Percentiles rank a stretch among this genome's conserved stretches.
Evolutionary conservation across 2,329 filamentous ascomycete species (phyloP).

Genomic region (Hawksworthiomyces lignivorus): DNA sequence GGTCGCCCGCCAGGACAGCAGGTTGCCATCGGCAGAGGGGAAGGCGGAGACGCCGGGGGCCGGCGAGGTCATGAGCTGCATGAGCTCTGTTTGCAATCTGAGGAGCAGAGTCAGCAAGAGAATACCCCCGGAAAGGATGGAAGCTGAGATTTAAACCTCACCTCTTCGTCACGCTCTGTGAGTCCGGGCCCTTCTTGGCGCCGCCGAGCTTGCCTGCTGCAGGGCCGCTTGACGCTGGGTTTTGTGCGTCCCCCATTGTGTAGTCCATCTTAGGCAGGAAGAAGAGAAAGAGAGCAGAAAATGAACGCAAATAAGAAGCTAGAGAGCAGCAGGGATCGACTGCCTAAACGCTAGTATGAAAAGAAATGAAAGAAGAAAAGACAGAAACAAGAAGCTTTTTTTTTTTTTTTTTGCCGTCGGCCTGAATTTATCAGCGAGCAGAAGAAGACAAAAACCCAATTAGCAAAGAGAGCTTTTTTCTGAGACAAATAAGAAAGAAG

Average conservation of each 20-base stretch:
- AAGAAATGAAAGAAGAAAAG: constrained; percentile 1
- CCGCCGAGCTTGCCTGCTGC: constrained; percentile 57
- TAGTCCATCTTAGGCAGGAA: constrained; percentile 6
- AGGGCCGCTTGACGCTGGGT: constrained; percentile 54
- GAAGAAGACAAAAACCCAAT: constrained; percentile 1
- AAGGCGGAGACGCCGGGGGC: constrained; percentile 94
- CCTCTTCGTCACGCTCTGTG: constrained; percentile 73
- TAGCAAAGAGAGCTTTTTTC: not conserved
- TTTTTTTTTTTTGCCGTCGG: constrained; percentile 3
- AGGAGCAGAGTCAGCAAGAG: too few relatives aligned
- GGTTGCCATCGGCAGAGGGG: constrained; percentile 80
- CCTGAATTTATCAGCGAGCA: not conserved
- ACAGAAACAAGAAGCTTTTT: constrained; percentile 5
- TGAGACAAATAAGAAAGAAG: constrained; percentile 6
- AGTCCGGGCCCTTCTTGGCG: constrained; percentile 52
- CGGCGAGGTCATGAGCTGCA: constrained; percentile 95
- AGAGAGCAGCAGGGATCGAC: too few relatives aligned
- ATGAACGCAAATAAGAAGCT: not conserved
- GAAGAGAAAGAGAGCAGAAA: not conserved
- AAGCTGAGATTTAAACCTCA: constrained; percentile 33
- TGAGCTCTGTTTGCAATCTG: constrained; percentile 93
- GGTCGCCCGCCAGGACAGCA: constrained; percentile 88
- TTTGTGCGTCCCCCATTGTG: constrained; percentile 58
- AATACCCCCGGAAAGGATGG: too few relatives aligned
- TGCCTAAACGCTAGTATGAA: too few relatives aligned